These are phyloP conservation scores for Backusella morwellensis DNA, from an alignment of 192 early-diverging fungal species.

Conservation along the genomic window DNA sequence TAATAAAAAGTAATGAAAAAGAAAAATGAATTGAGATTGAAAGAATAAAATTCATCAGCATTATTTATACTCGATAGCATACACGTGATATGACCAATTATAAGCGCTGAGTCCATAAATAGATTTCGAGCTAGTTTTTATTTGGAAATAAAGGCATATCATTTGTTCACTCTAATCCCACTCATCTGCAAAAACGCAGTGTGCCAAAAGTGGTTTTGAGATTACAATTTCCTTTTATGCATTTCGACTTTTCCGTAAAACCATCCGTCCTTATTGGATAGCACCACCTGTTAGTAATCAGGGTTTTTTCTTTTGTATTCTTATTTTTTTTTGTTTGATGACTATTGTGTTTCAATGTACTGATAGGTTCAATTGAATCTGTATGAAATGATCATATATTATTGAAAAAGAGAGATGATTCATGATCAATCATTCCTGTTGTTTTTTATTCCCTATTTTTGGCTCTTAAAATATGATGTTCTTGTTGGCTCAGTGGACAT, in stretches of 20 bases:
- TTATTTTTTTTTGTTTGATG: not conserved
- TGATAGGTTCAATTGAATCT: not conserved
- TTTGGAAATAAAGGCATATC: not conserved
- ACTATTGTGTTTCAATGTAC: not conserved
- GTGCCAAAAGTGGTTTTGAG: not conserved
- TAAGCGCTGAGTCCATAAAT: not conserved
- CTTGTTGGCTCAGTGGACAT: not conserved
- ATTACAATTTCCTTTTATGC: not conserved
- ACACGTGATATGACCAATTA: slow-evolving; percentile 11
- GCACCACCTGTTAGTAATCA: not conserved
- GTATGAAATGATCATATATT: not conserved
- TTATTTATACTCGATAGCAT: not conserved
- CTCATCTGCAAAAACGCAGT: not conserved
- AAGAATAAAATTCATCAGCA: not conserved
- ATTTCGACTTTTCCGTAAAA: not conserved
- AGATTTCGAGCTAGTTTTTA: not conserved
- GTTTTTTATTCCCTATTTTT: not conserved
- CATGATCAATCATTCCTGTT: not conserved
- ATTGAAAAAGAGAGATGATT: not conserved
- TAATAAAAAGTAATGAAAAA: slow-evolving; percentile 13
- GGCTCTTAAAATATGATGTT: too few species aligned
- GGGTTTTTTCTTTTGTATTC: not conserved
- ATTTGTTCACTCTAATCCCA: not conserved
- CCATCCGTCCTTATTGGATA: not conserved
- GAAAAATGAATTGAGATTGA: not conserved